phyloP scores from a whole-genome alignment of 2,329 filamentous ascomycete species.

The Penicillium palitans region DNA sequence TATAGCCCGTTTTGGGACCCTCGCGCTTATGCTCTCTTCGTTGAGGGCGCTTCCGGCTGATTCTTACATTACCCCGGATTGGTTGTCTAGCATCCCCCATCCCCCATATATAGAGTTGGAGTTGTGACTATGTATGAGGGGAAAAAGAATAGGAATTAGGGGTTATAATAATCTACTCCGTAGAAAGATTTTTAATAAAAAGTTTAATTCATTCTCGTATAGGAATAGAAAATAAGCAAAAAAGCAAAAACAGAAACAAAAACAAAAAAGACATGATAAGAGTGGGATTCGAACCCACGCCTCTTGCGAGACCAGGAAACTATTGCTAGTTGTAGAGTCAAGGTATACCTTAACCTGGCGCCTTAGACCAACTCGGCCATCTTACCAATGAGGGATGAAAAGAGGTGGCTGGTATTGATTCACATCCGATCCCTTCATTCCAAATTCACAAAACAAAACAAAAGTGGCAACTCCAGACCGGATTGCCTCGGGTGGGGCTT shows the following conservation, averaged over 20 bases:
- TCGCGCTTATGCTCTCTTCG: not conserved
- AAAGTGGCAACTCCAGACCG: conserved; percentile 5
- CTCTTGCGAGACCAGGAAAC: conserved; percentile 15
- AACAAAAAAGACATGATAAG: conserved; percentile 1
- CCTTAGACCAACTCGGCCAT: conserved; percentile 41
- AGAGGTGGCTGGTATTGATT: rapidly evolving
- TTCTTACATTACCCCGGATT: not conserved
- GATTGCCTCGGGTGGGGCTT: conserved; percentile 6
- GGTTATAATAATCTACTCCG: too few relatives aligned
- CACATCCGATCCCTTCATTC: not conserved
- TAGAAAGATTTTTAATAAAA: too few relatives aligned
- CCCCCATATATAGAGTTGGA: not conserved
- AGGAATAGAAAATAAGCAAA: too few relatives aligned
- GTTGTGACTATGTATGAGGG: not conserved
- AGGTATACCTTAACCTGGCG: conserved; percentile 37
- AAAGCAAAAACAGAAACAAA: too few relatives aligned
- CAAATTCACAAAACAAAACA: not conserved
- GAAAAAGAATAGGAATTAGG: too few relatives aligned
- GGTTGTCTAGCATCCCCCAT: not conserved
- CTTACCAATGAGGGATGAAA: conserved; percentile 23
- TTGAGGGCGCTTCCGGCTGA: not conserved
- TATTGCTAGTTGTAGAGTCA: conserved; percentile 16
- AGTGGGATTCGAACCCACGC: conserved; percentile 17
- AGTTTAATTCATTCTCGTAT: too few relatives aligned
- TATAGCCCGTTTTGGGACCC: not conserved